These are phyloP conservation scores for Pseudohyphozyma bogoriensis DNA, from an alignment of 768 basidiomycete genomes.

Conservation along the genomic window DNA sequence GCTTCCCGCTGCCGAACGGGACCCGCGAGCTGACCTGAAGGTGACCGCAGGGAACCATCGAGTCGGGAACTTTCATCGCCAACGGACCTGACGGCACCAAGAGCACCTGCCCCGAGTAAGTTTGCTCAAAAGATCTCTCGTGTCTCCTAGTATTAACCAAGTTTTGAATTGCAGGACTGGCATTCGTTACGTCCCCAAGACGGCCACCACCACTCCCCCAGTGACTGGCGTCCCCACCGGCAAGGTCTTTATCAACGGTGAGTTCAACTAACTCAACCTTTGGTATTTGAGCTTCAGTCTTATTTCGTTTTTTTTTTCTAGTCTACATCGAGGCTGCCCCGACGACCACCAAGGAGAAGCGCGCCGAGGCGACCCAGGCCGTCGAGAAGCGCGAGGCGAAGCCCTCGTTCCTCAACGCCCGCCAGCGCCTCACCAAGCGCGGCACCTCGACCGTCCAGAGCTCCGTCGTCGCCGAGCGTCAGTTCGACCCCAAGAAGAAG, in stretches of 20 bases:
- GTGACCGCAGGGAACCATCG: conserved; percentile 19
- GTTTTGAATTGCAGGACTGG: conserved; percentile 44
- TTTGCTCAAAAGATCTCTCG: neutral
- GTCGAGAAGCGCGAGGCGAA: neutral
- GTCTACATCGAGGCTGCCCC: no score
- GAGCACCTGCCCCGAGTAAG: conserved; percentile 22
- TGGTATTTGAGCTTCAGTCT: neutral
- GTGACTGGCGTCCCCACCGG: conserved; percentile 30
- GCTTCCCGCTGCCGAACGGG: no score
- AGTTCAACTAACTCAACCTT: neutral
- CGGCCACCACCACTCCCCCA: conserved; percentile 11
- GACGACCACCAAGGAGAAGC: no score
- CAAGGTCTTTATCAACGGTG: conserved; percentile 11
- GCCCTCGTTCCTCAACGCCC: neutral
- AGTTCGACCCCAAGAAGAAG: no score
- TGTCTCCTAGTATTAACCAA: neutral
- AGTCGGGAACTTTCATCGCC: conserved; percentile 23
- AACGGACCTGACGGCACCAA: conserved; percentile 3
- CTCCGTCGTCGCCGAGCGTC: conserved; percentile 34
- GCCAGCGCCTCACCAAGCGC: no score
- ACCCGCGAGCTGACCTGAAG: no score
- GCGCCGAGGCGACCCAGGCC: no score
- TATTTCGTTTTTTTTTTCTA: no score
- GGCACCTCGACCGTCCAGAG: no score
- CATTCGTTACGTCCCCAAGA: conserved; percentile 54